phyloP scores from a whole-genome alignment of 1,284 basidiomycete species.

The Rhodotorula sp. region DNA sequence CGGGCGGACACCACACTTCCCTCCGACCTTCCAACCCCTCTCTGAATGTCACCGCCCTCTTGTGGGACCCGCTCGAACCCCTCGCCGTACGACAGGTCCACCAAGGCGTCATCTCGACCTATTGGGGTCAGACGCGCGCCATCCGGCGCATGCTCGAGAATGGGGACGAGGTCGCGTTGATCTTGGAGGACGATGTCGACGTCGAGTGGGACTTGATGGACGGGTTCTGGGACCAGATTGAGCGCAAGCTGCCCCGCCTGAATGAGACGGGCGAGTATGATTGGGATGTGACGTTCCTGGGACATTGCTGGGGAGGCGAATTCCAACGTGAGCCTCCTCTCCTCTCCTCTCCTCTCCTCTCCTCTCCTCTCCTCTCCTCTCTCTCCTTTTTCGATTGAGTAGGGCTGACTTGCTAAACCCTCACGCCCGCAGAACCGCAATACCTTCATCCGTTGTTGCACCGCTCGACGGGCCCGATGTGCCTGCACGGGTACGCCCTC shows the following conservation, averaged over 20 bases:
- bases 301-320: slow-evolving; percentile 46
- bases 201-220: slow-evolving; percentile 46
- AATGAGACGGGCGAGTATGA: slow-evolving; percentile 7
- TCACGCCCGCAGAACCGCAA: slow-evolving; percentile 54
- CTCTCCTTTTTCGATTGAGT: too few species aligned
- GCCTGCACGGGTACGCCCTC: slow-evolving; percentile 47
- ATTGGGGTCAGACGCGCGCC: slow-evolving; percentile 41
- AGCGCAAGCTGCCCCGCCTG: slow-evolving; percentile 27
- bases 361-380: too few species aligned
- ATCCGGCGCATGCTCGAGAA: slow-evolving; percentile 36
- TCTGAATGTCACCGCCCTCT: slow-evolving; percentile 25
- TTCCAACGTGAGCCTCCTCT: slow-evolving; percentile 27
- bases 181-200: slow-evolving; percentile 48
- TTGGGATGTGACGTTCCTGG: slow-evolving; percentile 45
- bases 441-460: slow-evolving; percentile 75
- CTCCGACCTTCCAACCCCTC: slow-evolving; percentile 10
- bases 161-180: slow-evolving; percentile 42
- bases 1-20: slow-evolving; percentile 8
- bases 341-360: too few species aligned
- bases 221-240: slow-evolving; percentile 38
- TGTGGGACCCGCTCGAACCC: slow-evolving; percentile 43
- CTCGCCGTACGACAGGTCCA: slow-evolving; percentile 39
- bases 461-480: slow-evolving; percentile 44
- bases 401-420: background rate
- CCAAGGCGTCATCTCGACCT: slow-evolving; percentile 41